These are phyloP conservation scores for Cupressus sempervirens DNA, from an alignment of 75 land plant genomes.

Conservation along the genomic window DNA sequence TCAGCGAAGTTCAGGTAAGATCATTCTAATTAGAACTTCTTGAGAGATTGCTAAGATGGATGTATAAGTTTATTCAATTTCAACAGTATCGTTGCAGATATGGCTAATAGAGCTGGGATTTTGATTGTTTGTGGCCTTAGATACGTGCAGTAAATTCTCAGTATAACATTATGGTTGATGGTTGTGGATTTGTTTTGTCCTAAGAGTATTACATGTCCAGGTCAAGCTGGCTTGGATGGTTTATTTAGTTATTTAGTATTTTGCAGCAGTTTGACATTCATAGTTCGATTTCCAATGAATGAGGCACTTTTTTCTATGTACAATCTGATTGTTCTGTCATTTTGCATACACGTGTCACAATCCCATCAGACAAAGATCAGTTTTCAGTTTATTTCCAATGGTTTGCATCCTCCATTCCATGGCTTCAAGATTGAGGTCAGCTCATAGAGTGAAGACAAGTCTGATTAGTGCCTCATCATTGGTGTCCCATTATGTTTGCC, in stretches of 20 bases:
- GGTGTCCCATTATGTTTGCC: background rate
- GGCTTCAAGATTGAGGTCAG: background rate
- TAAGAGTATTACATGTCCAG: no score
- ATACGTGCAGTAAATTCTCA: background rate
- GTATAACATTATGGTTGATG: background rate
- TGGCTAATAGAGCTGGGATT: background rate
- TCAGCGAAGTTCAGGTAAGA: slow-evolving; percentile 82
- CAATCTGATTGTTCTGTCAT: background rate
- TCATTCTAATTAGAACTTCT: background rate
- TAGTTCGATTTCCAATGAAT: background rate
- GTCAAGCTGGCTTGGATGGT: no score
- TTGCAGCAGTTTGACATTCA: no score
- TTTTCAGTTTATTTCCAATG: background rate
- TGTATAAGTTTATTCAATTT: background rate
- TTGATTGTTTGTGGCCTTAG: background rate
- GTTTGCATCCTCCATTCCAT: no score
- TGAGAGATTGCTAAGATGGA: background rate
- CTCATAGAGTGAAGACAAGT: background rate
- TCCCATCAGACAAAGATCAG: background rate
- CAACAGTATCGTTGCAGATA: background rate
- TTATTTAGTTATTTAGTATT: no score
- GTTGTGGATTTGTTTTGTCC: background rate
- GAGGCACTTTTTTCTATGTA: background rate
- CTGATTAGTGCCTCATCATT: background rate
- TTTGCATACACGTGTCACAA: background rate